Percentiles rank a stretch among this genome's conserved stretches.
Evolutionary conservation across 2,329 filamentous ascomycete genomes (phyloP).

Genomic region (Colletotrichum sidae): DNA sequence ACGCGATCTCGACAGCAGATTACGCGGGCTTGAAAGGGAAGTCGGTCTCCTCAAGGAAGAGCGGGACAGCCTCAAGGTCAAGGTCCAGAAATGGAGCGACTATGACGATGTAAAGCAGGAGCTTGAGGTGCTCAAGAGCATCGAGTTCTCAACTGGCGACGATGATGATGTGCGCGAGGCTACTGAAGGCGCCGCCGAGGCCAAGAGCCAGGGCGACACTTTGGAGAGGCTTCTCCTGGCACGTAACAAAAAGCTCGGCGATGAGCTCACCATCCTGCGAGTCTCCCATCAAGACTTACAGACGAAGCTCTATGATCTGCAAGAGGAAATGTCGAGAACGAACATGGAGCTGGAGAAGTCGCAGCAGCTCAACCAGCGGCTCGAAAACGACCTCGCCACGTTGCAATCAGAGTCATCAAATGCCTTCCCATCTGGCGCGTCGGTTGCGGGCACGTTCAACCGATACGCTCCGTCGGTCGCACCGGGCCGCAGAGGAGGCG

Average conservation of each 20-base stretch:
- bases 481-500: conserved; percentile 72
- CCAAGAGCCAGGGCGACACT: conserved; percentile 78
- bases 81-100: conserved; percentile 89
- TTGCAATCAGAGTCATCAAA: conserved; percentile 89
- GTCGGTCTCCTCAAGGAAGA: conserved; percentile 80
- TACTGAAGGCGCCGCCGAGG: conserved; percentile 59
- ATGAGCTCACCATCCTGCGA: conserved; percentile 91
- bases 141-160: conserved; percentile 93
- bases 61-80: conserved; percentile 81
- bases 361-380: conserved; percentile 84
- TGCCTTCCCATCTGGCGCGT: conserved; percentile 88
- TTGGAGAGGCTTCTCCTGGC: conserved; percentile 91
- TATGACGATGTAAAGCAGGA: conserved; percentile 98
- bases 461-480: conserved; percentile 75
- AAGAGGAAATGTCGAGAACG: conserved; percentile 84
- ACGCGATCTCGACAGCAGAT: conserved; percentile 78
- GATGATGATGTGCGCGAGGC: conserved; percentile 69
- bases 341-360: conserved; percentile 89
- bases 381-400: conserved; percentile 91
- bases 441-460: conserved; percentile 92
- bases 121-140: conserved; percentile 95
- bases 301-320: conserved; percentile 79
- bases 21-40: conserved; percentile 85
- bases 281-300: conserved; percentile 96
- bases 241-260: conserved; percentile 95